Conservation (phyloP, 352 stramenopile species). For the Phytophthora pluvialis region DNA sequence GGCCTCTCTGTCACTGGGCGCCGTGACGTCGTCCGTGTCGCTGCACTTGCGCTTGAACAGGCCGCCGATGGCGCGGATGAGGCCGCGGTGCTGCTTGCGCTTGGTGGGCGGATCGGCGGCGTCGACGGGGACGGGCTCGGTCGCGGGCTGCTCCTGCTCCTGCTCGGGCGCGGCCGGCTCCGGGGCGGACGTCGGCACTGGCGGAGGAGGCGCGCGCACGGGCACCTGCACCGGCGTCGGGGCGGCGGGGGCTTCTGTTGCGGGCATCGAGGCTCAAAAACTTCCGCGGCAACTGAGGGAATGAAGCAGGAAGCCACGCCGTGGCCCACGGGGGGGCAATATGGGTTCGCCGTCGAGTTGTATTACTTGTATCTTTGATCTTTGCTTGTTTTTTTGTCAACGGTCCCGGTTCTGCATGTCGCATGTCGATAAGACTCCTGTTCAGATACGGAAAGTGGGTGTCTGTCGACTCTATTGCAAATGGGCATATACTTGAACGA, state of each 20-base stretch:
- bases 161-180: conserved; percentile 7
- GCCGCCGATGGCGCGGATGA: conserved; percentile 57
- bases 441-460: neutral
- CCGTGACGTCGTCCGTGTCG: conserved; percentile 23
- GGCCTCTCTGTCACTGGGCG: conserved; percentile 34
- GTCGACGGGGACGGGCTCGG: neutral
- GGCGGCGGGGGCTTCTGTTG: conserved; percentile 7
- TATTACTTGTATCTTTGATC: conserved; percentile 16
- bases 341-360: conserved; percentile 26
- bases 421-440: conserved; percentile 16
- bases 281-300: conserved; percentile 19
- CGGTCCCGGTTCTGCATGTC: conserved; percentile 6
- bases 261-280: conserved; percentile 6
- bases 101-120: conserved; percentile 13
- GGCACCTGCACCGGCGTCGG: neutral
- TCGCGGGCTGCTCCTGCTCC: neutral
- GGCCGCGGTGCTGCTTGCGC: conserved; percentile 46
- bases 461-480: neutral
- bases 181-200: conserved; percentile 6
- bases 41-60: conserved; percentile 55
- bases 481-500: conserved; percentile 7
- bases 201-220: conserved; percentile 20
- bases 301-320: conserved; percentile 15
- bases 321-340: neutral
- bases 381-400: neutral